These are phyloP conservation scores for Fusarium tricinctum DNA, from an alignment of 2,329 filamentous ascomycete species.

Conservation along the genomic window DNA sequence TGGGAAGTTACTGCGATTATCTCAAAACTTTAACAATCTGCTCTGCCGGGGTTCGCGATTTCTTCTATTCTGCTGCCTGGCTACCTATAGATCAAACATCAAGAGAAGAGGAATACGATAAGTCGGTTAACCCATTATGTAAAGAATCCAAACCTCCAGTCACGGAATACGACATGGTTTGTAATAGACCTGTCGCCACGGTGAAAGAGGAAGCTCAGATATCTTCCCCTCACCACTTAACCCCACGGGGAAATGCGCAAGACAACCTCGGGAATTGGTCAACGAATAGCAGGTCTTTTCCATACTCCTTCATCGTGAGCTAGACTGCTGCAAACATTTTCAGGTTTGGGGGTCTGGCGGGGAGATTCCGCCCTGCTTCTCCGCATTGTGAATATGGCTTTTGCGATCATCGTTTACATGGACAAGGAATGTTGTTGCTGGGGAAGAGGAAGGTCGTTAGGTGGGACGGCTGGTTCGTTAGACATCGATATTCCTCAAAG, in stretches of 20 bases:
- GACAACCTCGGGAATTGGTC: conserved; percentile 6
- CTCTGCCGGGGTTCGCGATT: neutral
- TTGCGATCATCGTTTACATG: neutral
- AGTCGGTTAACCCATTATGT: neutral
- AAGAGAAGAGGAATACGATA: too few species aligned
- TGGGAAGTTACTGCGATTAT: conserved; percentile 21
- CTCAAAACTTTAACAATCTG: neutral
- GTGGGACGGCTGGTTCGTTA: neutral
- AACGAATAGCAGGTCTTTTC: conserved; percentile 21
- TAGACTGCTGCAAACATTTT: neutral
- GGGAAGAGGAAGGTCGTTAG: neutral
- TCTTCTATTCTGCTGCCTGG: too few species aligned
- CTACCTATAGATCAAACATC: too few species aligned
- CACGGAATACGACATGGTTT: conserved; percentile 25
- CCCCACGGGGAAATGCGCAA: conserved; percentile 29
- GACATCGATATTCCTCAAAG: neutral
- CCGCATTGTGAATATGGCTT: conserved; percentile 13
- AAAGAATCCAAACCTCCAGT: neutral
- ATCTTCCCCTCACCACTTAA: conserved; percentile 23
- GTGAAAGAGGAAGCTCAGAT: conserved; percentile 34
- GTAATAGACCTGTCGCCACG: conserved; percentile 1
- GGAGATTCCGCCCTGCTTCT: conserved; percentile 24
- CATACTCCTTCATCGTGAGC: conserved; percentile 6
- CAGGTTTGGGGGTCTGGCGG: conserved; percentile 18
- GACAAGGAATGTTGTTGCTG: conserved; percentile 11